phyloP scores from a whole-genome alignment of 305 asterid species.

The Ajuga reptans region DNA sequence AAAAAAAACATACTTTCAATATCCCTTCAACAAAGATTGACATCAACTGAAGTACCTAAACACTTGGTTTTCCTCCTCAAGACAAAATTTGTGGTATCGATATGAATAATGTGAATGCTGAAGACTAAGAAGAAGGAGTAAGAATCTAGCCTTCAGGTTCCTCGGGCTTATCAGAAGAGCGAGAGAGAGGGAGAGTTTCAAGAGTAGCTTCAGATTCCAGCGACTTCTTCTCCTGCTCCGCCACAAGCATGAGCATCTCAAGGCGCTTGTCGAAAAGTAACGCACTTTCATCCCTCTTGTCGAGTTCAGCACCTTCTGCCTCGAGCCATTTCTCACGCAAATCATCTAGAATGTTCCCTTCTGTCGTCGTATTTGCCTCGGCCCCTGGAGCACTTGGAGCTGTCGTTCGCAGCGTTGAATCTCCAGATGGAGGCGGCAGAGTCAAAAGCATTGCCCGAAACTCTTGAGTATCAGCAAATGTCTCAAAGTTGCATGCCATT shows the following conservation, averaged over 20 bases:
- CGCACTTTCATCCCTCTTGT: slow-evolving; percentile 83
- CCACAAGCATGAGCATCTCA: slow-evolving; percentile 81
- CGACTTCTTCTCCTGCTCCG: slow-evolving; percentile 60
- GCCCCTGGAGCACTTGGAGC: slow-evolving; percentile 95
- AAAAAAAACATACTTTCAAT: no score
- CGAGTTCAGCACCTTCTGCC: slow-evolving; percentile 96
- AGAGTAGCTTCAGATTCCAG: slow-evolving; percentile 23
- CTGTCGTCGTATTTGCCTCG: slow-evolving; percentile 37
- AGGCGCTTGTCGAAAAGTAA: slow-evolving; percentile 77
- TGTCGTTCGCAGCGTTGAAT: slow-evolving; percentile 69
- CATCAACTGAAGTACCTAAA: not conserved
- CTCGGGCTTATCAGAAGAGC: not conserved
- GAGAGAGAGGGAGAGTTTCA: not conserved
- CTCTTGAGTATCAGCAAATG: slow-evolving; percentile 64
- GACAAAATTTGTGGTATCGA: not conserved
- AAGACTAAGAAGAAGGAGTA: not conserved
- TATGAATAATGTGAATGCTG: not conserved
- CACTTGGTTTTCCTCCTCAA: not conserved
- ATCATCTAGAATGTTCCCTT: slow-evolving; percentile 73
- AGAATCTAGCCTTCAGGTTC: not conserved
- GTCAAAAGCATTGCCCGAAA: slow-evolving; percentile 84
- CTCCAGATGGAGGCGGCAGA: slow-evolving; percentile 93
- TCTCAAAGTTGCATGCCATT: slow-evolving; percentile 79
- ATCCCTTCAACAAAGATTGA: not conserved
- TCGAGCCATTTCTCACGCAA: slow-evolving; percentile 93